Percentiles rank a stretch among this genome's conserved stretches.
These are phyloP conservation scores for Naganishia kalamii DNA, from an alignment of 768 basidiomycete species.

Conservation along the genomic window DNA sequence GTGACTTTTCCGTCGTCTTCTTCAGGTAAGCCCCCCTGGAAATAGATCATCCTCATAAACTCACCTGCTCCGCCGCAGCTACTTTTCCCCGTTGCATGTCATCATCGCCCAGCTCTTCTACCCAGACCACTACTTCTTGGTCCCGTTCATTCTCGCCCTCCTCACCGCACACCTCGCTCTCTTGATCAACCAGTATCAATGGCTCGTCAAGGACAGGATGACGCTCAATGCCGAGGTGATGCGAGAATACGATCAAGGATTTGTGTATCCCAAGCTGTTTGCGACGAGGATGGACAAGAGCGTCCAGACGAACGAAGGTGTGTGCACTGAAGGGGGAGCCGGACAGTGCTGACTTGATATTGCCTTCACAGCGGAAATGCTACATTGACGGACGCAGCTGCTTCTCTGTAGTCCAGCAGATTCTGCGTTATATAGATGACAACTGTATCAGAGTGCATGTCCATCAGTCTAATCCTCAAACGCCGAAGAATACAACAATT, in stretches of 20 bases:
- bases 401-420: no score
- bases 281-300: conserved; percentile 36
- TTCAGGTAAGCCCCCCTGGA: conserved; percentile 35
- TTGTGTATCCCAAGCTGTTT: conserved; percentile 43
- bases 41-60: not conserved
- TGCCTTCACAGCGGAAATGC: not conserved
- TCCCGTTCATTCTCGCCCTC: conserved; percentile 20
- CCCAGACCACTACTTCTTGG: conserved; percentile 30
- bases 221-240: conserved; percentile 43
- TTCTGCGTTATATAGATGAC: no score
- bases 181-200: conserved; percentile 33
- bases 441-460: no score
- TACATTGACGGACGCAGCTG: no score
- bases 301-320: conserved; percentile 40
- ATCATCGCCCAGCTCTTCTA: conserved; percentile 36
- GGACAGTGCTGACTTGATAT: not conserved
- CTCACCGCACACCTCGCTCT: conserved; percentile 30
- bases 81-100: conserved; percentile 36
- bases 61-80: conserved; percentile 23
- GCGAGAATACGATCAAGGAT: conserved; percentile 44
- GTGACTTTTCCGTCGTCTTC: conserved; percentile 42
- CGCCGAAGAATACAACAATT: no score
- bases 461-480: no score
- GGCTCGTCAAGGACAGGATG: conserved; percentile 42
- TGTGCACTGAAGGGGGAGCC: not conserved